Base-by-base conservation (phyloP, 2,329 filamentous ascomycete genomes). In the Phoma sp. region DNA sequence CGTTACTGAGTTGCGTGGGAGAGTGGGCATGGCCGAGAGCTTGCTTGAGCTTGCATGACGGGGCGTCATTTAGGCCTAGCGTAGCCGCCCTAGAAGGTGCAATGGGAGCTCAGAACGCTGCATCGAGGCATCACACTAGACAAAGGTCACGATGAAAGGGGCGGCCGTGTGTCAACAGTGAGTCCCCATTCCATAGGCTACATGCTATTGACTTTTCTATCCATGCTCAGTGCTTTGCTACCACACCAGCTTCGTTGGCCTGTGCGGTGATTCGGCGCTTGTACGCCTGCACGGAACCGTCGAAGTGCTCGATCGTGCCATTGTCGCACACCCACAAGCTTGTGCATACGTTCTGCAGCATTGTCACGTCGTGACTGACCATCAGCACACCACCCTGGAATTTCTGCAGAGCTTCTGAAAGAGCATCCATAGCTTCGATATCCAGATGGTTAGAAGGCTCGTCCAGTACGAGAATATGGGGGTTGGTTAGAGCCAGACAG, bases 311-410 rank as follows among this genome's bases (percentile, higher is more conserved):
- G 18, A 99, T 93, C 1, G 89, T 95, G 8, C 95, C 95, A 55
- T 89, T 82, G 74, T 99, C 95, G 71, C 95, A 99, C 59, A 99
- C 93, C 95, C 95, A 99, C 70, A 99, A 79, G 72, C 88, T 95
- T 45, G 83, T 95, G 77, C 95, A 99, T 33, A 99, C 95, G 47
- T 90, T 96, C 80, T 96, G 92, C 75, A 99, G 76, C 91, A 99
- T 97, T 1, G 95, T 98, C 48, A 99, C 95, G 73, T 99, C 95
- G 89, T 99, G 95, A 70, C 90, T 96, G 52, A 99, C 95, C 92
- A 99, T 98, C 68, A 99, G 80, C 51, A 99, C 93, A 74, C 95
- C 95, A 58, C 95, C 95, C 78, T 96, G 85, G 79, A 98, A 99
- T 61, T 88, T 85, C 65, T 86, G 84, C 65, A 99, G 81, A 13